These are phyloP conservation scores for Vaccinium vitisidaea DNA, from an alignment of 148 eudicot genomes.

Conservation along the genomic window DNA sequence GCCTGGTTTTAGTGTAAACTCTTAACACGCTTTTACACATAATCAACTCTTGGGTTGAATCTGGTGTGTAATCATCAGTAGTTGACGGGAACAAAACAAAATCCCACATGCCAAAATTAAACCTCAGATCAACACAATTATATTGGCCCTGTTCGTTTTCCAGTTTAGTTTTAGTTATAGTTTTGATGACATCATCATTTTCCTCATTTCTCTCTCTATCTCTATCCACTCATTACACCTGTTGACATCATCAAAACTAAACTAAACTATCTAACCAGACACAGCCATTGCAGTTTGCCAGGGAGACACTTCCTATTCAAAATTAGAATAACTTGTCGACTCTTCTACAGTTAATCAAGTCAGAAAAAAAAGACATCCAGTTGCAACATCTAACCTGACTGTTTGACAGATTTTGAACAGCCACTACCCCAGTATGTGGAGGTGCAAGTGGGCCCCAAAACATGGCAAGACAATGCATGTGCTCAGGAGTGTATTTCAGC, in stretches of 20 bases:
- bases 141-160: no score
- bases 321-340: neutral
- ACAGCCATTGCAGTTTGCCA: neutral
- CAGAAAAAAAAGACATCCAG: neutral
- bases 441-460: conserved; percentile 99
- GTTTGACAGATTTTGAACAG: conserved; percentile 75
- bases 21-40: neutral
- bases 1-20: neutral
- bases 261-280: no score
- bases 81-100: neutral
- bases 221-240: no score
- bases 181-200: no score
- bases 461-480: conserved; percentile 98
- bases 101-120: neutral
- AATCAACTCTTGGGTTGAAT: neutral
- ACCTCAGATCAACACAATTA: neutral
- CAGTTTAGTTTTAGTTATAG: no score
- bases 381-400: conserved; percentile 51
- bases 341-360: neutral
- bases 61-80: neutral
- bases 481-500: conserved; percentile 98
- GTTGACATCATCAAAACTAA: no score
- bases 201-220: no score
- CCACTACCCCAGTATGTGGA: conserved; percentile 82
- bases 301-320: neutral